phyloP scores from a whole-genome alignment of 129 eudicot genomes.

The Solidago caesia region DNA sequence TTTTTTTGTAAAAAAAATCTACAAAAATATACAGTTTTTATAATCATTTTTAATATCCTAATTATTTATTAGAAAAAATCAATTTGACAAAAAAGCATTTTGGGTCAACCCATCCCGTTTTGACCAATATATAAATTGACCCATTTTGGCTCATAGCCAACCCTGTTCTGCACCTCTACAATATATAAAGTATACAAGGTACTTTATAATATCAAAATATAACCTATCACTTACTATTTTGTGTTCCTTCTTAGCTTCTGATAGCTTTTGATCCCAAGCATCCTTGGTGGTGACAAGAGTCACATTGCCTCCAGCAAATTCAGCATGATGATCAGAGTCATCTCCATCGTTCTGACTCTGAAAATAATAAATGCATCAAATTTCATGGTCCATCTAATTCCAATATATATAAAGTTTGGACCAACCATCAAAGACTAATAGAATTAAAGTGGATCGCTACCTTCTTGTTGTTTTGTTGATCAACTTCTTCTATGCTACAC shows the following conservation, averaged over 20 bases:
- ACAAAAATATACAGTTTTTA: not conserved
- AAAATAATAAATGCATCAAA: constrained; percentile 19
- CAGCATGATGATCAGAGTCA: constrained; percentile 48
- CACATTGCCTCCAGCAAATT: constrained; percentile 48
- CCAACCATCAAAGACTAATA: not conserved
- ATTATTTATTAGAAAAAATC: not conserved
- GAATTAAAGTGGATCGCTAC: constrained; percentile 18
- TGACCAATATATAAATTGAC: not conserved
- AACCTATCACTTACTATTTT: constrained; percentile 41
- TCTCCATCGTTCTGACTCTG: constrained; percentile 40
- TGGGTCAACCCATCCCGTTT: not conserved
- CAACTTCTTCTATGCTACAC: not conserved
- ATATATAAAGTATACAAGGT: not conserved
- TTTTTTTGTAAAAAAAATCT: not conserved
- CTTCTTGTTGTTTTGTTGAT: constrained; percentile 13
- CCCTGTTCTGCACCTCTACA: not conserved
- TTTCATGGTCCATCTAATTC: not conserved
- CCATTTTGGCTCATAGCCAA: not conserved
- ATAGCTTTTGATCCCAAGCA: constrained; percentile 48
- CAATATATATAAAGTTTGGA: not conserved
- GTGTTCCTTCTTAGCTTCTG: constrained; percentile 44
- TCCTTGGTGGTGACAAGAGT: constrained; percentile 47
- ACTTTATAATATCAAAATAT: not conserved
- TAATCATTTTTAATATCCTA: not conserved
- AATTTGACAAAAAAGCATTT: not conserved